Conservation (phyloP, 2,329 filamentous ascomycete species). For the Xylariaceae sp. region DNA sequence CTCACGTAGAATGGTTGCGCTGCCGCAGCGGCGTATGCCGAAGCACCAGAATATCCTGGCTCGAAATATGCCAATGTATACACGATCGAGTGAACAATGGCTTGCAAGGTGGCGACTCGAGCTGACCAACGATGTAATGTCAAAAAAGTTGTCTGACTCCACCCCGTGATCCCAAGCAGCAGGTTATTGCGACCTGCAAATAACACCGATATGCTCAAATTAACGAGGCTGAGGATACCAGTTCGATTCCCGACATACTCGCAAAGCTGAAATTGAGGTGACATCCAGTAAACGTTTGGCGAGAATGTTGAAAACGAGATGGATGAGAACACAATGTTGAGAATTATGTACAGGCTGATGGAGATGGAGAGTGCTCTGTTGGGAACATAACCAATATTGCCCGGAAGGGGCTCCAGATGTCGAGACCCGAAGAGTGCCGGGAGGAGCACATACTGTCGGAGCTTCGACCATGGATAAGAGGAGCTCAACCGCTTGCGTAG, state of each 20-base stretch:
- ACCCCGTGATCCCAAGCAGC: conserved; percentile 25
- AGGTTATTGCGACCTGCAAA: conserved; percentile 29
- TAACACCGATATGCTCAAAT: conserved; percentile 25
- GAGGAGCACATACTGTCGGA: conserved; percentile 12
- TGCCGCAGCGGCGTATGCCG: conserved; percentile 10
- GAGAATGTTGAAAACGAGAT: conserved; percentile 16
- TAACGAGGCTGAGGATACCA: conserved; percentile 25
- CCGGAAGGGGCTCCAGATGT: conserved; percentile 15
- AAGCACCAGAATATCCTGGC: conserved; percentile 15
- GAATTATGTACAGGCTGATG: conserved; percentile 12
- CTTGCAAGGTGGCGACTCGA: conserved; percentile 28
- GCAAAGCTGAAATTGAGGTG: conserved; percentile 9
- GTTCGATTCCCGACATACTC: conserved; percentile 30
- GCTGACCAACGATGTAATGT: conserved; percentile 28
- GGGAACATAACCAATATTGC: conserved; percentile 17
- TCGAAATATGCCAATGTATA: conserved; percentile 21
- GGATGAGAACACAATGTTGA: conserved; percentile 18
- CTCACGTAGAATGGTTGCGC: conserved; percentile 11
- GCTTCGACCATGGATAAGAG: conserved; percentile 7
- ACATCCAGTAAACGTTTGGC: conserved; percentile 16
- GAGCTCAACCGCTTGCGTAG: conserved; percentile 2
- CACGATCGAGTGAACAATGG: conserved; percentile 24
- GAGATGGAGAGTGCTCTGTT: conserved; percentile 12
- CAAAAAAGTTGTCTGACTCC: conserved; percentile 28
- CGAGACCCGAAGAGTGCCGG: conserved; percentile 14